Base-by-base conservation (phyloP, 2,329 filamentous ascomycete genomes). In the Ophiostoma himal-ulmi region DNA sequence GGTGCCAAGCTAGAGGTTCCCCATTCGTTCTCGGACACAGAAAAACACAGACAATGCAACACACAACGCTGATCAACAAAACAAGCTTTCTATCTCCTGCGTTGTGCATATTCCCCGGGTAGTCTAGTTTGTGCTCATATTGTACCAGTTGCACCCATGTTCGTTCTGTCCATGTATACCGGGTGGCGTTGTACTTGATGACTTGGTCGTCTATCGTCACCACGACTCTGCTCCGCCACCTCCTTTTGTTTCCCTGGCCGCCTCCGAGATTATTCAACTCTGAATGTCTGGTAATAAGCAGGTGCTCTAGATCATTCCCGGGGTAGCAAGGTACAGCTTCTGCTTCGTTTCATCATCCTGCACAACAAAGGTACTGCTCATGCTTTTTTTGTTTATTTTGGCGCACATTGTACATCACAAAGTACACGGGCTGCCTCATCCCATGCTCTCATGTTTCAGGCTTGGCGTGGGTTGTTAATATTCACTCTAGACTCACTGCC, bases 391-490 rank as follows among this genome's bases (percentile, higher is more conserved):
- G 39, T 14, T 14, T 41, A 41, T 44, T 10, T 17, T 44, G 14
- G n/a, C 52, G 8, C 30, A 48, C 44, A 48, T n/a, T 6, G 5
- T 48, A 20, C 20, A 48, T 48, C 44, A 20, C 44, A 17, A 48
- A 20, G 17, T n/a, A 20, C 44, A 7, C 44, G 26, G 26, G 57
- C 57, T 34, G 57, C 57, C 57, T 62, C 57, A 62, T 62, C 57
- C 57, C 57, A 22, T 14, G 57, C 57, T 62, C 57, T 62, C 57
- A 17, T 62, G 57, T 62, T 34, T 60, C 26, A 62, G 57, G 10
- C 26, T 34, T 62, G 26, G 57, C 57, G 26, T 20, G 57, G 57
- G 57, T 13, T 62, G 26, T 34, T 34, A 4, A 5, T 22, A 26
- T 10, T 11, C 14, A 20, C n/a, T 57, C 26, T 20, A 48, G 44